Conservation (phyloP, 2,329 filamentous ascomycete species). For the Dothidotthia symphoricarpi region DNA sequence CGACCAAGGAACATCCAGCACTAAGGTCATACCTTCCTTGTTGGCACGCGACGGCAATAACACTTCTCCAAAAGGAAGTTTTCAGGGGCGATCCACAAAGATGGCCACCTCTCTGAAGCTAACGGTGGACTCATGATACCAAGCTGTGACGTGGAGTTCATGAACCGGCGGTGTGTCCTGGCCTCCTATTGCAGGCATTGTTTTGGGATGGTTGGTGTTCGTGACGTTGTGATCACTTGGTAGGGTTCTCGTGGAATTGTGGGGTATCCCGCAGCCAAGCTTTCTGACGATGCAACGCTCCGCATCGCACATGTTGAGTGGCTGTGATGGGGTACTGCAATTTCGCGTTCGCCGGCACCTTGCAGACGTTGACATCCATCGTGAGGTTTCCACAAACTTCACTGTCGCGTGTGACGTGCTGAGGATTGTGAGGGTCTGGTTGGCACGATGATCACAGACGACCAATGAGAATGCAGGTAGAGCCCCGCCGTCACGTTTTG, state of each 20-base stretch:
- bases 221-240: conserved; percentile 19
- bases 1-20: too few species aligned
- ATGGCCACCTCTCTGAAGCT: neutral
- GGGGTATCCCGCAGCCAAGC: conserved; percentile 8
- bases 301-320: conserved; percentile 11
- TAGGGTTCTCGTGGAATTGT: conserved; percentile 9
- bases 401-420: too few species aligned
- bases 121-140: conserved; percentile 1
- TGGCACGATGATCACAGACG: too few species aligned
- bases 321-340: conserved; percentile 1
- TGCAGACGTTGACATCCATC: too few species aligned
- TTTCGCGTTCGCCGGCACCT: neutral
- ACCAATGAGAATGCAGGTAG: too few species aligned
- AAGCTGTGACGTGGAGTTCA: neutral
- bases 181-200: conserved; percentile 6
- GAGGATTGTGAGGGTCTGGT: too few species aligned
- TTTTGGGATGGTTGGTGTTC: conserved; percentile 7
- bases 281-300: conserved; percentile 4
- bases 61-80: neutral
- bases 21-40: neutral
- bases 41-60: neutral
- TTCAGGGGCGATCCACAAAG: neutral
- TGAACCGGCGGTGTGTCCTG: neutral
- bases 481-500: too few species aligned
- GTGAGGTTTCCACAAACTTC: too few species aligned